A percentile compares a stretch with the other conserved stretches of the same genome.
Conservation (phyloP, 345 rosid species). For the Heritiera littoralis region DNA sequence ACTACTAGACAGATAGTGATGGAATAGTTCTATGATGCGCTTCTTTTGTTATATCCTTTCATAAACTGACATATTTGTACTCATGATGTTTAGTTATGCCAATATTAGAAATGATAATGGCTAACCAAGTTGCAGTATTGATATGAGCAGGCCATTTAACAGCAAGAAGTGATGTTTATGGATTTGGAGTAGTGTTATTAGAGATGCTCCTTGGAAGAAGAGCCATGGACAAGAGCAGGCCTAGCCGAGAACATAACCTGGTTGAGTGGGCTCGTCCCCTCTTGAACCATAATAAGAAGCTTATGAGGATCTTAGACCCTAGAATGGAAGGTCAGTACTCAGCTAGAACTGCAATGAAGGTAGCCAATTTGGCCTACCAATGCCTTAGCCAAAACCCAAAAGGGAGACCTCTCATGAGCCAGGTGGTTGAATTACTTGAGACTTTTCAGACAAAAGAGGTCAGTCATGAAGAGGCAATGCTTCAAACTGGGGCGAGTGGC, state of each 20-base stretch:
- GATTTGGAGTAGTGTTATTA: conserved; percentile 90
- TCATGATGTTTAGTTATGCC: neutral
- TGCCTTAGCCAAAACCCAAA: conserved; percentile 97
- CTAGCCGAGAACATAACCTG: conserved; percentile 85
- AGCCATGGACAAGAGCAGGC: conserved; percentile 90
- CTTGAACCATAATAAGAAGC: conserved; percentile 80
- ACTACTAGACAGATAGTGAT: neutral
- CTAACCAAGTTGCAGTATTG: conserved; percentile 18
- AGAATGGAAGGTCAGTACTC: conserved; percentile 89
- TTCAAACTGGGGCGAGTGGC: conserved; percentile 39
- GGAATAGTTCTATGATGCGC: neutral
- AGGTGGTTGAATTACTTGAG: conserved; percentile 81
- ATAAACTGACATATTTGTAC: neutral
- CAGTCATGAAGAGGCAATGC: conserved; percentile 42
- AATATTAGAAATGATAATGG: neutral
- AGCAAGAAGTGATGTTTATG: conserved; percentile 94
- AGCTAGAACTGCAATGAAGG: conserved; percentile 59
- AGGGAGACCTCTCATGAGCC: conserved; percentile 79
- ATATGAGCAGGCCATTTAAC: conserved; percentile 81
- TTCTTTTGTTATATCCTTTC: conserved; percentile 5
- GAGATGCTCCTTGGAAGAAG: conserved; percentile 96
- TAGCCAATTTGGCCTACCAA: conserved; percentile 72
- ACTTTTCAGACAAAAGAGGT: conserved; percentile 42
- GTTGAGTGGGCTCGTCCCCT: conserved; percentile 98
- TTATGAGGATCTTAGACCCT: conserved; percentile 82